Base-by-base conservation (phyloP, 345 rosid species). In the Bruguiera parviflora region DNA sequence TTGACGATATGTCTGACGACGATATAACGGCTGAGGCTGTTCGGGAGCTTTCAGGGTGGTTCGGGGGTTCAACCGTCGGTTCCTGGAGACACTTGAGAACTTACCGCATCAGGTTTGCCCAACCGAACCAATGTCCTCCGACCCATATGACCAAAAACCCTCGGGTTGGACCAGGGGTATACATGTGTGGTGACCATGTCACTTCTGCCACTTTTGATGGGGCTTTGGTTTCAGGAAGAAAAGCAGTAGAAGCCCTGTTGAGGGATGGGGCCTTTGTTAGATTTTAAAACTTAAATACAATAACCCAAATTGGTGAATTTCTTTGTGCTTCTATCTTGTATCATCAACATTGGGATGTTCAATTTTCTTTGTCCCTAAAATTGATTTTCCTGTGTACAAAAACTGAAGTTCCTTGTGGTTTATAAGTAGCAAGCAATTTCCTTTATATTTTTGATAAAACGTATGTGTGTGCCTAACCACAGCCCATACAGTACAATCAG, bases 161-260 rank as follows among this genome's bases (percentile, higher is more conserved):
- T 0, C 66, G 73, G 56, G 58, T 81, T 3, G 74, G 76, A 25
- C 62, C 79, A 25, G 86, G 88, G 31, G 68, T 94, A 22, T 94
- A 85, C 39, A 58, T 81, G 67, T 84, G 95, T 43, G 97, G 98
- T 31, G 97, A 94, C 79, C 80, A 88, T 55, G 59, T 88, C 83
- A 88, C 91, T 21, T 84, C 89, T 33, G 92, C 97, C 43, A 89
- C 98, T 4, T 94, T 94, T 46, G 98, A 91, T 20, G 98, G 96
- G 0, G 97, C 98, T 71, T 58, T 94, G 77, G 92, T 88, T 67
- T 94, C 97, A 0, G 98, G 97, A 24, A 79, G 95, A 71, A 73
- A 65, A 81, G 98, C 98, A 0, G 96, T 73, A 2, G 98, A 94
- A 64, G 90, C 85, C 65, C 77, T 94, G 65, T 49, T 94, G 8